A percentile compares a stretch with the other conserved stretches of the same genome.
Conservation (phyloP, 495 filamentous ascomycete genomes). For the Amniculicola lignicola region DNA sequence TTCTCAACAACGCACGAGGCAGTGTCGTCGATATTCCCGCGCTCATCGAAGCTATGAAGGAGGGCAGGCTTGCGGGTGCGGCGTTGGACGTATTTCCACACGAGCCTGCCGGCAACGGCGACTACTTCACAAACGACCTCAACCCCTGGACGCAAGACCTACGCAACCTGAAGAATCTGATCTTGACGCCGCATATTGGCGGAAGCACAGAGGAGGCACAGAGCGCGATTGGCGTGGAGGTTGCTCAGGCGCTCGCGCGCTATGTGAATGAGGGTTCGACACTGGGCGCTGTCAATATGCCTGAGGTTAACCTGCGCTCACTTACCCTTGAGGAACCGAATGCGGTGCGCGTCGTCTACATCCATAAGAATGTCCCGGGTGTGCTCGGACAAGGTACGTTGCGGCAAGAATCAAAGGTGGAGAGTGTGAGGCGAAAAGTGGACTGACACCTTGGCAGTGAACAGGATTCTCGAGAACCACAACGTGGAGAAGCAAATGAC, state of each 20-base stretch:
- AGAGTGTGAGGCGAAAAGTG: neutral
- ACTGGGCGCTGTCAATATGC: conserved; percentile 89
- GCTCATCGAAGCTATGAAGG: conserved; percentile 81
- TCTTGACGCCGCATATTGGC: conserved; percentile 94
- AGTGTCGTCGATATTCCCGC: conserved; percentile 93
- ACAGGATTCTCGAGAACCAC: conserved; percentile 87
- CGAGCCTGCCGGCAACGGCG: conserved; percentile 89
- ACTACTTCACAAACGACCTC: conserved; percentile 85
- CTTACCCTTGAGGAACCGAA: conserved; percentile 83
- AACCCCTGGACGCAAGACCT: conserved; percentile 87
- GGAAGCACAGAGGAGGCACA: conserved; percentile 98
- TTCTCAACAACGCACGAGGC: conserved; percentile 95
- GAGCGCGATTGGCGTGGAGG: conserved; percentile 92
- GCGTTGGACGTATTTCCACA: conserved; percentile 94
- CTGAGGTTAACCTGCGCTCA: conserved; percentile 83
- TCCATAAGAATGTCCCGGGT: conserved; percentile 93
- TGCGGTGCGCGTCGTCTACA: conserved; percentile 89
- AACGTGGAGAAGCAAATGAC: conserved; percentile 99
- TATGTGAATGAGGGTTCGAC: conserved; percentile 94
- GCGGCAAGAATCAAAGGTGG: neutral
- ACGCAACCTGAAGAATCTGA: conserved; percentile 81
- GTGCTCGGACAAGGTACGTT: conserved; percentile 66
- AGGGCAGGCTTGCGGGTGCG: conserved; percentile 86
- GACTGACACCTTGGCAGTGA: conserved; percentile 55
- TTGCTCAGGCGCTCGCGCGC: conserved; percentile 76